A percentile compares a stretch with the other conserved stretches of the same genome.
Conservation (phyloP, 2,329 filamentous ascomycete species). For the Epichloe gansuensis region DNA sequence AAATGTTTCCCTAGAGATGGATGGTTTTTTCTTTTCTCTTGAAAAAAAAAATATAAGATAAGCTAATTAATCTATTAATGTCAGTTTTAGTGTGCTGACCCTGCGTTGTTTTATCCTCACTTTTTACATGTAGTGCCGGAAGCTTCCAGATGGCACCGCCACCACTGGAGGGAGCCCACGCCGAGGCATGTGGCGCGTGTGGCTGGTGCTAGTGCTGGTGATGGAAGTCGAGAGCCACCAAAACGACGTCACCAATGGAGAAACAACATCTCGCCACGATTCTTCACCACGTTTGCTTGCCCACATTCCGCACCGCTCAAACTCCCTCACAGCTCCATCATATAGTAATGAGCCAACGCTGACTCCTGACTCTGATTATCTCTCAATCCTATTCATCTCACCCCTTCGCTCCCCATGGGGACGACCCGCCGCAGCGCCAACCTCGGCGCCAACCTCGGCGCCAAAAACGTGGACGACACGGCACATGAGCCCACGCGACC, state of each 20-base stretch:
- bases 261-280: not conserved
- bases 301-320: no score
- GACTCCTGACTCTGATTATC: not conserved
- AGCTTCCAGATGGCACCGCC: not conserved
- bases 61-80: no score
- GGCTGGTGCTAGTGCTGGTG: not conserved
- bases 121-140: not conserved
- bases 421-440: conserved; percentile 15
- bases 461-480: not conserved
- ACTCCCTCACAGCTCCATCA: no score
- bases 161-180: not conserved
- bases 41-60: no score
- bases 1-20: no score
- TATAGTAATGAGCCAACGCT: not conserved
- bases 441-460: conserved; percentile 6
- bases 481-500: not conserved
- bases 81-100: no score
- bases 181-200: not conserved
- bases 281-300: no score
- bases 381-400: not conserved
- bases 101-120: no score
- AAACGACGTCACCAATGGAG: not conserved
- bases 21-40: no score
- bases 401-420: conserved; percentile 12
- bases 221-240: not conserved